Base-by-base conservation (phyloP, 768 basidiomycete species). In the Pleurotus sapidus region DNA sequence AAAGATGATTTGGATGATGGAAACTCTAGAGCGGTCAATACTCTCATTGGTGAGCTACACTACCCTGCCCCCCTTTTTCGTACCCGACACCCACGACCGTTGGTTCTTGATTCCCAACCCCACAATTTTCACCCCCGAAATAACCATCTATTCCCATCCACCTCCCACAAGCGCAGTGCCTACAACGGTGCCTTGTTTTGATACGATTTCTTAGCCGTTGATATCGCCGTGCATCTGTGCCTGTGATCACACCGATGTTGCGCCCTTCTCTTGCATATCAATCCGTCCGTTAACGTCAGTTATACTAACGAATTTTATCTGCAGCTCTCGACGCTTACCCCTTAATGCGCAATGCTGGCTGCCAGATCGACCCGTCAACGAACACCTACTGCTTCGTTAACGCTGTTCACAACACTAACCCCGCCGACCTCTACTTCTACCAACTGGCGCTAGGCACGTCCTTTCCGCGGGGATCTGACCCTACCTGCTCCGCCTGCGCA, bases 361-460 rank as follows among this genome's bases (percentile, higher is more conserved):
- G 92, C 65, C 73, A 81, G 20, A 61, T 76, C 6, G 77, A 89
- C 68, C 77, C 84, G 8, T 64, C 74, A 3, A 78, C 83, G 27
- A 78, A 86, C 63, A 69, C 82, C 0, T 94, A 91, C 71, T 94
- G 91, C 74, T 93, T 83, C 71, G 53, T 91, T 55, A 77, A 84
- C 59, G 89, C 91, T 12, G 79, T 83, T 18, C 74, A 72, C 34
- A 75, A 76, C 59, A 30, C 76, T 2, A 82, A 84, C 57, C 82
- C 88, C 0, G 79, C 84, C 18, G 89, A 90, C 66, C 68, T 84
- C n/a, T 91, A 86, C 74, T 82, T 84, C 68, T 94, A 90, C 73
- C 69, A 75, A 37, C 77, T 93, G 9, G 86, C 87, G 3, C 77
- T 87, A 9, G 89, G 86, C 11, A 70, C 75, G 20, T 56, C 63